These are phyloP conservation scores for Parathielavia hyrcaniae DNA, from an alignment of 495 filamentous ascomycete species.

Conservation along the genomic window DNA sequence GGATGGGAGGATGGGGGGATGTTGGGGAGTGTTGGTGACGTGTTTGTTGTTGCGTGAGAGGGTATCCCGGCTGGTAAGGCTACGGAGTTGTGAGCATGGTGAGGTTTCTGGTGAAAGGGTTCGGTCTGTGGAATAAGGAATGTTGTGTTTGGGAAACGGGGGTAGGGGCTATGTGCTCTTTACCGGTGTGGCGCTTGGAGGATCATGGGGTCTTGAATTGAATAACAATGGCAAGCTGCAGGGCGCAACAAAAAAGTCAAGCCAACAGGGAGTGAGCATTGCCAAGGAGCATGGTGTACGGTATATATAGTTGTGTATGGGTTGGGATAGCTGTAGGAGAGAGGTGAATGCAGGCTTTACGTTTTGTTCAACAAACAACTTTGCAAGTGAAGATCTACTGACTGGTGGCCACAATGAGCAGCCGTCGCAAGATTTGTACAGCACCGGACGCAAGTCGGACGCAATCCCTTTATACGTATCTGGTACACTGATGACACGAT, in stretches of 20 bases:
- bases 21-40: no score
- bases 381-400: no score
- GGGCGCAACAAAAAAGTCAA: background rate
- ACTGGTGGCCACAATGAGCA: no score
- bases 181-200: no score
- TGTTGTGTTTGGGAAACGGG: no score
- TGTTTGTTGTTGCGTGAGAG: no score
- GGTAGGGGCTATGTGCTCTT: no score
- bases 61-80: no score
- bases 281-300: background rate
- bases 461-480: slow-evolving; percentile 11
- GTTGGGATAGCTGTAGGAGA: slow-evolving; percentile 8
- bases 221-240: background rate
- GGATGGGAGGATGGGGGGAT: no score
- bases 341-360: background rate
- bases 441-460: background rate
- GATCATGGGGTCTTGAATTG: background rate
- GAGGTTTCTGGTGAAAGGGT: no score
- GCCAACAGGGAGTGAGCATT: background rate
- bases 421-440: background rate
- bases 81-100: no score
- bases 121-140: no score
- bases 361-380: background rate
- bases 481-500: slow-evolving; percentile 17
- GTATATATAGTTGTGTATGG: slow-evolving; percentile 14